Evolutionary conservation across 2,329 filamentous ascomycete genomes (phyloP).

Genomic region (Diaporthe vaccinii): DNA sequence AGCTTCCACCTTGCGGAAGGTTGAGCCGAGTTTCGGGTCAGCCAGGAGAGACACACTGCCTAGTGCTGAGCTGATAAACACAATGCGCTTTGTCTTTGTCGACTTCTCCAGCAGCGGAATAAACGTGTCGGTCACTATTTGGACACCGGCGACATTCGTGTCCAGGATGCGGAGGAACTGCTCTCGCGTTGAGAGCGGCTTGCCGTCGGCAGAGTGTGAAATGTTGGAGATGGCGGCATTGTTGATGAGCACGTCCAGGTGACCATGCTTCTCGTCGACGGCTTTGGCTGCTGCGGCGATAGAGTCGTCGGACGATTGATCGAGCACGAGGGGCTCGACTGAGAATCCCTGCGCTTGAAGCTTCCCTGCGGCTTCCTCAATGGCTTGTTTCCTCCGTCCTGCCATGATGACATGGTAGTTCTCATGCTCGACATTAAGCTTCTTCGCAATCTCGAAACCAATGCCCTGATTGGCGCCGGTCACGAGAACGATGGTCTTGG

Average conservation of each 20-base stretch:
- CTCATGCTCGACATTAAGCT: constrained; percentile 52
- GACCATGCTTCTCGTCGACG: constrained; percentile 49
- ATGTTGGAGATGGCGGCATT: constrained; percentile 47
- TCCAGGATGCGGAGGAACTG: constrained; percentile 46
- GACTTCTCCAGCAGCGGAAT: constrained; percentile 51
- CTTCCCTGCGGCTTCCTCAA: constrained; percentile 51
- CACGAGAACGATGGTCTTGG: constrained; percentile 48
- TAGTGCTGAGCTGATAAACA: constrained; percentile 46
- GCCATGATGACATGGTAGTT: constrained; percentile 57
- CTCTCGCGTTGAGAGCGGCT: constrained; percentile 39
- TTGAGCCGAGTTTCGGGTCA: constrained; percentile 30
- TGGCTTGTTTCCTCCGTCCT: constrained; percentile 52
- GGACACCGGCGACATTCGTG: constrained; percentile 50
- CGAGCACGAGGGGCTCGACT: constrained; percentile 56
- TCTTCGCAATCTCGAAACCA: constrained; percentile 56
- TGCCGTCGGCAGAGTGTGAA: constrained; percentile 34
- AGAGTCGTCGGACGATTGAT: constrained; percentile 57
- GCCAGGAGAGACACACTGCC: constrained; percentile 41
- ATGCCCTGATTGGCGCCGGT: constrained; percentile 59
- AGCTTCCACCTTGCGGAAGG: not conserved
- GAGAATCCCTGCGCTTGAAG: constrained; percentile 47
- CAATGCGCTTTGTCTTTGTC: constrained; percentile 42
- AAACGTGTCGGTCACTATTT: constrained; percentile 49
- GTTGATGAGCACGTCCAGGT: constrained; percentile 51
- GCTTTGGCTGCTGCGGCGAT: constrained; percentile 52